Evolutionary conservation across 345 rosid genomes (phyloP).

Genomic region (Psidium guajava): DNA sequence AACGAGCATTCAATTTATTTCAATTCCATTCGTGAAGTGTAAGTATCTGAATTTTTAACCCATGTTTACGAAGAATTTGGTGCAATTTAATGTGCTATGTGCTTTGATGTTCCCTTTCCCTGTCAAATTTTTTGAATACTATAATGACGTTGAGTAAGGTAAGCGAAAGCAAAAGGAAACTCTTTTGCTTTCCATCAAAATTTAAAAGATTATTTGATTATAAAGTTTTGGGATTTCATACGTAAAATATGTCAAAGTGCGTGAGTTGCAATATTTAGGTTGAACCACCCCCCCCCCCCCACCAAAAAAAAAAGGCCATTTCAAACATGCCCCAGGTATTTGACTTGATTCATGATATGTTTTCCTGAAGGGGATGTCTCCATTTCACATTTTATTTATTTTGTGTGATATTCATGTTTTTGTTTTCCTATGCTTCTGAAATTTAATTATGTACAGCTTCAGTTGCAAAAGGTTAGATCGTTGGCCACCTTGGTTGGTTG

Average conservation of each 20-base stretch:
- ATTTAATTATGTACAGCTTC: background rate
- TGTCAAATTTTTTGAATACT: background rate
- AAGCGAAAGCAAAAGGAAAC: background rate
- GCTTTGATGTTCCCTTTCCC: background rate
- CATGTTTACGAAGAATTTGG: background rate
- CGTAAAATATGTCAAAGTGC: background rate
- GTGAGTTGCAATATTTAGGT: background rate
- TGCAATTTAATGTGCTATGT: background rate
- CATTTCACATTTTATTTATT: background rate
- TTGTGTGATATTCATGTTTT: background rate
- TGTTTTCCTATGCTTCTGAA: background rate
- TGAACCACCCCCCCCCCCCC: no score
- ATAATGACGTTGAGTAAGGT: background rate
- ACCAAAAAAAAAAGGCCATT: background rate
- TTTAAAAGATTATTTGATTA: background rate
- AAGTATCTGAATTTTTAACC: conserved; percentile 18
- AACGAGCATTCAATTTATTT: conserved; percentile 72
- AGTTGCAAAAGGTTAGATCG: background rate
- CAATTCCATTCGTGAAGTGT: conserved; percentile 96
- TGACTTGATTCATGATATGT: conserved; percentile 60
- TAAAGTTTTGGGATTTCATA: background rate
- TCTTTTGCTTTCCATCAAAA: background rate
- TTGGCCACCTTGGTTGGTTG: background rate
- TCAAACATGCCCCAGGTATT: background rate
- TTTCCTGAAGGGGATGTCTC: background rate